Evolutionary conservation across 176 grass and related monocot genomes (phyloP), one percentile per base, ranked within the genome.

Genomic region (Elaeis guineensis): DNA sequence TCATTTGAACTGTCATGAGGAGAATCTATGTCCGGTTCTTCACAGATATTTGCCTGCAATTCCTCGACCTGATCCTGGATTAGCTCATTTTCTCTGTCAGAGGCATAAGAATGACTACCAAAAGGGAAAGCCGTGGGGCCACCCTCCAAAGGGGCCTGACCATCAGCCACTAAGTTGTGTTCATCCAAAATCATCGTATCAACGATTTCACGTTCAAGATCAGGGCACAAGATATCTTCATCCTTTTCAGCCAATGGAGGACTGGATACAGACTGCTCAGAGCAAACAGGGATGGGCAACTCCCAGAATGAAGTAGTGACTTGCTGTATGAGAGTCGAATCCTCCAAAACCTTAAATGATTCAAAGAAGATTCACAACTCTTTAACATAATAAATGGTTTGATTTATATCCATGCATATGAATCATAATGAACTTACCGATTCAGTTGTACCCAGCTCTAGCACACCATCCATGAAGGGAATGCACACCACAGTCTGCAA

Each of bases 391-490:
- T 2, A 9, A 44, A 44, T 44, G 35, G 35, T 12, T 44, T 44
- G 8, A 44, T 14, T 14, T 44, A 9, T 44, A 44, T 2, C 11
- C 35, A 44, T 12, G 11, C 0, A 44, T 44, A 44, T 44, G 9
- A 44, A 44, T 44, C 35, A 44, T 12, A 44, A 44, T 0, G 19
- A 80, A 69, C 76, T 59, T 60, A 97, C 93, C 12, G 29, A n/a
- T 62, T 83, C 81, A 58, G 81, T 85, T 5, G 87, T 91, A 24
- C 93, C 93, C 2, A 97, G 72, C 66, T 97, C 93, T 16, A 97
- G 80, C 14, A 97, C 73, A 11, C 93, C 93, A 18, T 28, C 26
- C 93, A 97, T 85, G 17, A 91, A 70, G 0, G 93, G 84, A 20
- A 89, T 62, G 51, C 87, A 91, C 17, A 75, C 55, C 18, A 97